Base-by-base conservation (phyloP, 2,329 filamentous ascomycete genomes). In the Alternaria brassicae region DNA sequence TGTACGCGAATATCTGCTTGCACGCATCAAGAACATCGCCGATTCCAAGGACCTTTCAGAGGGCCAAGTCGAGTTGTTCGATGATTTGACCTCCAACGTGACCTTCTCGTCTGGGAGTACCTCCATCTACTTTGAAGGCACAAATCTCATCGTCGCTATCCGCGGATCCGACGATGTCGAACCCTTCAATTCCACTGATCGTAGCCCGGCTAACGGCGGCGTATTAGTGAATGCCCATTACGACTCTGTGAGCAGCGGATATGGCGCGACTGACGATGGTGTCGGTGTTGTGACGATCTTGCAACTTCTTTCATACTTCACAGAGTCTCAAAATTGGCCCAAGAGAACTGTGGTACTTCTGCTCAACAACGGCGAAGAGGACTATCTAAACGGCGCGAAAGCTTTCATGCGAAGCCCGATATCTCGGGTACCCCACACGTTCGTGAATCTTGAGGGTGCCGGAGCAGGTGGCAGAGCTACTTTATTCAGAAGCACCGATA, bases 361-460 rank as follows among this genome's bases (percentile, higher is more conserved):
- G 27, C 85, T 98, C 73, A 99, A 99, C 82, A 97, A 98, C 72
- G 94, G 91, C 34, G 95, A 99, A 74, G 95, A 99, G 75, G 94
- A 98, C 71, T 95, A 89, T 34, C 82, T 98, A 10, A 91, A 96
- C 65, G 95, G 95, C 1, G 93, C 94, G 6, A 86, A 88, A 60
- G 93, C 91, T 6, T 97, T 96, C 72, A 89, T 91, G 27, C 88
- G 92, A 66, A 92, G 93, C 74, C 91, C 93, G 0, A 83, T 97
- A 63, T 88, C 92, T 10, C 87, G 87, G 52, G 91, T 96, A 56
- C 86, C 92, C 9, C 91, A 93, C 72, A 92, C 92, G 0, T 98
- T 99, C 73, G 82, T 98, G 66, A 99, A 99, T 69, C 86, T 99
- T 15, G 95, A 99, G 78, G 95, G 95, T 12, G 94, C 94, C 39